Conservation (phyloP, 306 rosid genomes). For the Castanopsis chinensis region DNA sequence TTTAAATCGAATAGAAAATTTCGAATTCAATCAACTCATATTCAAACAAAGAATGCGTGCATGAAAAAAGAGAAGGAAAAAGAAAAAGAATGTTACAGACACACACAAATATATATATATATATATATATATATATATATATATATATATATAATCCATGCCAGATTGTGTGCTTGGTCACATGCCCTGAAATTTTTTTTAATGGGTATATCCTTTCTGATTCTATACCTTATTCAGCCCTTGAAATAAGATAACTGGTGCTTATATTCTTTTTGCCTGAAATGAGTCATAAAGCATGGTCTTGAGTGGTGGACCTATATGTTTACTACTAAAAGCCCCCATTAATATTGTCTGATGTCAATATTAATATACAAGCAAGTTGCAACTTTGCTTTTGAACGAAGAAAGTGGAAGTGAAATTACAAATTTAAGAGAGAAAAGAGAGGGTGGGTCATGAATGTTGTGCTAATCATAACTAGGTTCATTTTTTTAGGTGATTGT, state of each 20-base stretch:
- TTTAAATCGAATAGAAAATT: too few relatives aligned
- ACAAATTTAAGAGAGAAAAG: not conserved
- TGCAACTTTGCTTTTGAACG: not conserved
- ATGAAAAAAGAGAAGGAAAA: not conserved
- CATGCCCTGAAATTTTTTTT: not conserved
- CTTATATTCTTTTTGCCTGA: not conserved
- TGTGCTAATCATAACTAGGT: not conserved
- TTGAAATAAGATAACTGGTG: too few relatives aligned
- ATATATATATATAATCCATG: not conserved
- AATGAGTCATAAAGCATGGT: slow-evolving; percentile 2
- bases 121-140: not conserved
- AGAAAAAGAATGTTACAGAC: not conserved
- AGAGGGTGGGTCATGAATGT: not conserved
- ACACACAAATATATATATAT: too few relatives aligned
- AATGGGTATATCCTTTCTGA: not conserved
- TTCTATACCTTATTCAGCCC: not conserved
- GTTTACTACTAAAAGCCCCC: not conserved
- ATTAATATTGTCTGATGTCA: not conserved
- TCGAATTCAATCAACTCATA: too few relatives aligned
- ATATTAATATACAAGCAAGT: slow-evolving; percentile 8
- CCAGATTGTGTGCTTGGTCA: not conserved
- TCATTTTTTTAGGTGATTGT: not conserved
- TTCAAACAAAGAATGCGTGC: too few relatives aligned
- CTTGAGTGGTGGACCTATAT: slow-evolving; percentile 1
- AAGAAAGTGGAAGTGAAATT: not conserved